Evolutionary conservation across 163 green algal species (phyloP), one percentile per base, ranked within the genome.

Genomic region (Scenedesmus sp.): DNA sequence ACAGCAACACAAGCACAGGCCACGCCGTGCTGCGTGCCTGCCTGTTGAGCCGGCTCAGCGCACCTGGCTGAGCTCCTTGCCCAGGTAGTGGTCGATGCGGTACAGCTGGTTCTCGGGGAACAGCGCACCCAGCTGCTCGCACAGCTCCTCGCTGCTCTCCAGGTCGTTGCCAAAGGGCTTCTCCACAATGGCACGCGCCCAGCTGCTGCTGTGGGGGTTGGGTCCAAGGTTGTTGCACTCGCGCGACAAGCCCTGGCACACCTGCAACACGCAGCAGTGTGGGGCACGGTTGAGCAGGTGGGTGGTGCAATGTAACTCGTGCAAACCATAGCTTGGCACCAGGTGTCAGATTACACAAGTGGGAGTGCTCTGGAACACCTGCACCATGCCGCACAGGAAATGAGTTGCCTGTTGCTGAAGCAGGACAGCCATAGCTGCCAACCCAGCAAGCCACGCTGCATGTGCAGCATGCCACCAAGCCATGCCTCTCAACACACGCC

Each of bases 41-140:
- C n/a, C n/a, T 40, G 7, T 24, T 16, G 30, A 40, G 65, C 65
- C 6, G 18, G 22, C 24, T 12, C 30, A 16, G 4, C 88, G 43
- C 18, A 92, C 97, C 91, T 97, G 94, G 61, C 95, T 88, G 35
- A 98, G 68, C 94, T 97, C 94, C 93, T 98, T 99, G 87, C 98
- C 98, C 83, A 99, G 96, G 94, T 99, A 99, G 96, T 99, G 98
- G 93, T 99, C 98, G 80, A 99, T 99, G 70, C 98, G 94, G 94
- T 99, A 99, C 26, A 99, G 89, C 91, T 98, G 93, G 35, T 97
- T 94, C 94, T 99, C 98, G 0, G 94, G 94, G 89, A 98, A 99
- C 51, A 99, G 94, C 59, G 22, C 51, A 0, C 95, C 95, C 53
- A 99, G 95, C 68, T 96, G 40, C 1, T 94, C 84, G 2, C 95